Evolutionary conservation across 805 yeast species (phyloP), one percentile per base, ranked within the genome.

Genomic region (Candida maris): DNA sequence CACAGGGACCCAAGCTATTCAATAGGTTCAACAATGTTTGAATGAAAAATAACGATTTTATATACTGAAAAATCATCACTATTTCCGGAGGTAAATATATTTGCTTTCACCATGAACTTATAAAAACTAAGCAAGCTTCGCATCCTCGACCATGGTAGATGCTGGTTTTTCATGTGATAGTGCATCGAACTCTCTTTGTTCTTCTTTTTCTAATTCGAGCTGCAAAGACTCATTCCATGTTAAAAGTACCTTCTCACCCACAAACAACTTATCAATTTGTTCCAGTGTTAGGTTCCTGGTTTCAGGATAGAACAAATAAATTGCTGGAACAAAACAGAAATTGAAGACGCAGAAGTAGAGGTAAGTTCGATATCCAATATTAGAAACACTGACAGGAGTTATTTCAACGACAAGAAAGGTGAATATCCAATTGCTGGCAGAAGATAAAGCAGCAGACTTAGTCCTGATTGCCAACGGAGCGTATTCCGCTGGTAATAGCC

Each of bases 341-440:
- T 75, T 68, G 63, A 81, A 79, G 5, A 81, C 79, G n/a, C 37
- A 33, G 35, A 71, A 59, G 54, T 71, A 72, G 28, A 72, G 72
- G 48, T 67, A 72, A 4, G 48, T 44, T 34, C 75, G 75, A 59
- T 70, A 73, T 52, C 69, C 68, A 54, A 72, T 71, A 53, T 70
- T 73, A 45, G 71, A 67, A 37, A 71, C 70, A 13, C 59, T 44
- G 16, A 73, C 67, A 34, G 79, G 77, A 26, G 87, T 81, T 37
- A 80, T 77, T 61, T 74, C 79, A 6, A 83, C 84, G 55, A 81
- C 79, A 17, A 71, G 71, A 56, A 80, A 81, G 57, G 83, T 83
- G 62, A 75, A 79, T 27, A 79, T 54, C 91, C 91, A 83, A 63
- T 83, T 83, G 30, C 86, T 74, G 17, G 85, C 81, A 3, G 79